A percentile compares a stretch with the other conserved stretches of the same genome.
These are phyloP conservation scores for Sugiyamaella americana DNA, from an alignment of 805 yeast genomes.

Conservation along the genomic window DNA sequence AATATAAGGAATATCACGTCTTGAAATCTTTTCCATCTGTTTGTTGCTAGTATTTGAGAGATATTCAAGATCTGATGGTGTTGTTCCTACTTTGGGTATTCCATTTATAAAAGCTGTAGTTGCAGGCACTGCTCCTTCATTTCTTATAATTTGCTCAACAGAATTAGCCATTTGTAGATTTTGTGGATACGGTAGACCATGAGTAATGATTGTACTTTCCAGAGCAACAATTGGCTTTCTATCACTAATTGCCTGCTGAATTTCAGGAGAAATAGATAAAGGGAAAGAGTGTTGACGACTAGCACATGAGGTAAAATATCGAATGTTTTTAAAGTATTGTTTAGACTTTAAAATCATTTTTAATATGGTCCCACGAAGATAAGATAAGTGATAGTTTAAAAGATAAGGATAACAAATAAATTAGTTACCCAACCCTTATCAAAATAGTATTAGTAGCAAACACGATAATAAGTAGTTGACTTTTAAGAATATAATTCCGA, in stretches of 20 bases:
- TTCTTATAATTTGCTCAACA: constrained; percentile 59
- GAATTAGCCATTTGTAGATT: constrained; percentile 65
- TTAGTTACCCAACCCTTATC: too few species aligned
- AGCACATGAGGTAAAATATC: too few species aligned
- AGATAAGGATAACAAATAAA: too few species aligned
- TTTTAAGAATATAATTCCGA: too few species aligned
- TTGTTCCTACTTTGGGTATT: constrained; percentile 61
- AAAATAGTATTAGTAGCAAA: too few species aligned
- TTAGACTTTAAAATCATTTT: too few species aligned
- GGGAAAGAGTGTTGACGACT: too few species aligned
- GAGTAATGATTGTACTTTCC: constrained; percentile 84
- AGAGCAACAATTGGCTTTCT: constrained; percentile 69
- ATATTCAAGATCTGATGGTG: constrained; percentile 40
- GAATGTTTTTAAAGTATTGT: too few species aligned
- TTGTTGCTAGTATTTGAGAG: constrained; percentile 38
- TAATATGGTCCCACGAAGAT: too few species aligned
- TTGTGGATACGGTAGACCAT: constrained; percentile 79
- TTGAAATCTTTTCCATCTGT: constrained; percentile 54
- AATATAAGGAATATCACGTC: constrained; percentile 71
- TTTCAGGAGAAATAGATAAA: not conserved
- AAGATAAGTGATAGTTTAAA: too few species aligned
- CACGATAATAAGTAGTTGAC: too few species aligned
- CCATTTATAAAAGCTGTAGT: constrained; percentile 77
- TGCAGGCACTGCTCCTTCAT: constrained; percentile 71
- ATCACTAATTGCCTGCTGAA: constrained; percentile 13